phyloP scores from a whole-genome alignment of 2,329 filamentous ascomycete species.

The Fusarium sp. region DNA sequence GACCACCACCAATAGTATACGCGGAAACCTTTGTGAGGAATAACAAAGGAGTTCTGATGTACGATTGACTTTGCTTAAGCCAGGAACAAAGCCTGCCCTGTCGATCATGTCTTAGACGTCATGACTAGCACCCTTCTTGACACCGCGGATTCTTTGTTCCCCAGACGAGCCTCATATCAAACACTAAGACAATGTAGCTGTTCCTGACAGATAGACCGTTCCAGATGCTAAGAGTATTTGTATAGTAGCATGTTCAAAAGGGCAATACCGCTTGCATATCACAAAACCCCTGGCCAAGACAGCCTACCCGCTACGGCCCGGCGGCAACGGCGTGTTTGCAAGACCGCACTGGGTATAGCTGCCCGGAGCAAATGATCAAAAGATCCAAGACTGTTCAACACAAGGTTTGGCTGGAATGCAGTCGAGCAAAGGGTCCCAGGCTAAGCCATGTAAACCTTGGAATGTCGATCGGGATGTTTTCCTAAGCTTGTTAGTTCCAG shows the following conservation, averaged over 20 bases:
- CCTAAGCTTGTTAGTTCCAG: conserved; percentile 3
- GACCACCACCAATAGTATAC: too few relatives aligned
- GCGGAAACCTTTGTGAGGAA: too few relatives aligned
- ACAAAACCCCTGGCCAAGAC: neutral
- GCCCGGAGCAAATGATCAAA: conserved; percentile 3
- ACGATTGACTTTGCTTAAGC: neutral
- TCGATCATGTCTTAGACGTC: neutral
- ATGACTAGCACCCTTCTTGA: neutral
- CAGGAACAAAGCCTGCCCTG: conserved; percentile 1
- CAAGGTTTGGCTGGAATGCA: conserved; percentile 3
- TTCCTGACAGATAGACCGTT: neutral
- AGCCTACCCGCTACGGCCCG: conserved; percentile 17
- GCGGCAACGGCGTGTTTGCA: conserved; percentile 19
- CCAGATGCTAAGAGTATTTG: neutral
- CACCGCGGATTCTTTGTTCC: neutral
- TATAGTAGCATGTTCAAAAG: neutral
- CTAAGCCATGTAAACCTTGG: conserved; percentile 11
- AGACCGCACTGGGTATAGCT: conserved; percentile 10
- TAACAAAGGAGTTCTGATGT: neutral
- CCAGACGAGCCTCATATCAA: neutral
- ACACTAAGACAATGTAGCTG: neutral
- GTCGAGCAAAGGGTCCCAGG: neutral
- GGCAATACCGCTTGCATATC: conserved; percentile 3
- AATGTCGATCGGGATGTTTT: conserved; percentile 17
- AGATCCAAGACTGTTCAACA: neutral